These are phyloP conservation scores for Ophiostoma australiae DNA, from an alignment of 2,329 filamentous ascomycete genomes.

Conservation along the genomic window DNA sequence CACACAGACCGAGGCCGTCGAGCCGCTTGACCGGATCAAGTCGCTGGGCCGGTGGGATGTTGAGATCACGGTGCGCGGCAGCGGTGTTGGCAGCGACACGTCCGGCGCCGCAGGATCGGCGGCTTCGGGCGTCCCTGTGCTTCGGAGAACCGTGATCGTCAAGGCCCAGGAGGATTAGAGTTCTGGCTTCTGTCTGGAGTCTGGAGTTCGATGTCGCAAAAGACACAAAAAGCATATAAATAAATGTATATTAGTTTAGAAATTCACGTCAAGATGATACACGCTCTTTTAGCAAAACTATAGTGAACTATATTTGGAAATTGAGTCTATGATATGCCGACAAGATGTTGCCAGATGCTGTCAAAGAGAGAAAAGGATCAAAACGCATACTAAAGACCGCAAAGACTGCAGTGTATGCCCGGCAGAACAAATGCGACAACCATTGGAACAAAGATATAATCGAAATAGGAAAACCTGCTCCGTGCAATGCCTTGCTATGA, in stretches of 20 bases:
- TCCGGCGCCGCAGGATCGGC: neutral
- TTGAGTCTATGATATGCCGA: neutral
- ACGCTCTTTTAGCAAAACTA: neutral
- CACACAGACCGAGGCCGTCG: conserved; percentile 27
- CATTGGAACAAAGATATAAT: neutral
- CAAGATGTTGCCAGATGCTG: neutral
- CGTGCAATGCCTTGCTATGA: neutral
- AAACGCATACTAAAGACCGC: neutral
- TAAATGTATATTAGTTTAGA: neutral
- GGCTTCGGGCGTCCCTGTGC: neutral
- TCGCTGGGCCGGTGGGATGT: conserved; percentile 40
- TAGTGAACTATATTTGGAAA: neutral
- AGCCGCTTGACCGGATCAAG: conserved; percentile 40
- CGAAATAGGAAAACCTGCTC: conserved; percentile 11
- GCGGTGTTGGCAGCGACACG: conserved; percentile 1
- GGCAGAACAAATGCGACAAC: neutral
- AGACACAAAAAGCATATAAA: neutral
- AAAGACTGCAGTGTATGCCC: neutral
- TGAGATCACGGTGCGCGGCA: conserved; percentile 34
- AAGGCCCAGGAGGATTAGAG: conserved; percentile 31
- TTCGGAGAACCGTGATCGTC: conserved; percentile 34
- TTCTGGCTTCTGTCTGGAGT: neutral
- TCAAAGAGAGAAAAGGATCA: neutral
- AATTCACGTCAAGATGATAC: neutral
- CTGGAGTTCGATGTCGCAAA: neutral